These are phyloP conservation scores for Colletotrichum horii DNA, from an alignment of 2,329 filamentous ascomycete genomes.

Conservation along the genomic window DNA sequence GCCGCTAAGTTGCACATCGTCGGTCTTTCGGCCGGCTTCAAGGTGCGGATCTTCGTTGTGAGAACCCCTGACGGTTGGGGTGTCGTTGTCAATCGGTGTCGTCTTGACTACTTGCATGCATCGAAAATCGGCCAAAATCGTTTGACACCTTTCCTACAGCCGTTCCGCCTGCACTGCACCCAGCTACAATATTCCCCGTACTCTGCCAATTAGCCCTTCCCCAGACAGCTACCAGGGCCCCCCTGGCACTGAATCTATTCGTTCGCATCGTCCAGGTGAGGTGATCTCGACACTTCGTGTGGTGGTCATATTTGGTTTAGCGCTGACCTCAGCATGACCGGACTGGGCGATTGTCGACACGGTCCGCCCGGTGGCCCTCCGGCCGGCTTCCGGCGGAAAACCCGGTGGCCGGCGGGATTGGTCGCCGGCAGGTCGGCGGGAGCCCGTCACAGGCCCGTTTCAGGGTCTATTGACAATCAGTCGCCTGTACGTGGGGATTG, in stretches of 20 bases:
- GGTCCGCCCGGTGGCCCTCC: background rate
- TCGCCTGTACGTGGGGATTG: background rate
- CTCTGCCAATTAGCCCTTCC: background rate
- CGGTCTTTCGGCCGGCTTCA: background rate
- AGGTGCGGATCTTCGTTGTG: background rate
- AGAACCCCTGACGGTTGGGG: background rate
- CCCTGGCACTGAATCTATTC: background rate
- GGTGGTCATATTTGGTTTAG: background rate
- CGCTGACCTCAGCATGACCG: slow-evolving; percentile 1
- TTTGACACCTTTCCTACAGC: background rate
- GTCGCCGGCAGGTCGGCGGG: background rate
- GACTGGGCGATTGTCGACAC: background rate
- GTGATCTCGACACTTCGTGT: background rate
- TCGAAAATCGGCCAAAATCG: background rate
- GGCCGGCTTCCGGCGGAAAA: background rate
- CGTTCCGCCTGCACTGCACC: background rate
- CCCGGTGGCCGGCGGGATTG: background rate
- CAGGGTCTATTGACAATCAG: background rate
- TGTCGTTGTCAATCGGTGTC: background rate
- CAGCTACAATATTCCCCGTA: background rate
- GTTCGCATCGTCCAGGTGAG: background rate
- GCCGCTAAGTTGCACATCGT: background rate
- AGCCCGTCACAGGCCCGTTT: background rate
- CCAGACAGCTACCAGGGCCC: background rate
- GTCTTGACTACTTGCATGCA: background rate